A percentile compares a stretch with the other conserved stretches of the same genome.
Conservation (phyloP, 768 basidiomycete species). For the Amyloporia xantha region DNA sequence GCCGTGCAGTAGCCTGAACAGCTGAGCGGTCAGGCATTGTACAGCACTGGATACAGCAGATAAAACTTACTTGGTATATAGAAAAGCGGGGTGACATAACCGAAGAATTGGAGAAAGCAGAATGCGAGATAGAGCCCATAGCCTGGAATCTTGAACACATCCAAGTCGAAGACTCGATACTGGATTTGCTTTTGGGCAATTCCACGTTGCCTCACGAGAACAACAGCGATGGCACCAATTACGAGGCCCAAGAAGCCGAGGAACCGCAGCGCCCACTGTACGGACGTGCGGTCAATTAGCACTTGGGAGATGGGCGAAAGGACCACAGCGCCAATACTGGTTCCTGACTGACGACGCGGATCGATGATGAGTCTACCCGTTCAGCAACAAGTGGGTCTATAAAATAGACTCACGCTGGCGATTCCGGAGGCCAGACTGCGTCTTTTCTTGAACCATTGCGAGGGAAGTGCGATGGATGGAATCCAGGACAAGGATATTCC, state of each 20-base stretch:
- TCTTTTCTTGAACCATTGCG: slow-evolving; percentile 4
- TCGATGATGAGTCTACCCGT: neutral
- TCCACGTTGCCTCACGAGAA: neutral
- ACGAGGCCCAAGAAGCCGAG: neutral
- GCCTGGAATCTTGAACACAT: neutral
- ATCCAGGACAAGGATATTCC: slow-evolving; percentile 1
- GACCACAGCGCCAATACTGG: slow-evolving; percentile 2
- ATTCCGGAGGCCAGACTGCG: slow-evolving; percentile 2
- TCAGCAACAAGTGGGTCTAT: too few species aligned
- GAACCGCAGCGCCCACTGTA: slow-evolving; percentile 4
- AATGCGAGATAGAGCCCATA: slow-evolving; percentile 2
- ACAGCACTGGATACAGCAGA: neutral
- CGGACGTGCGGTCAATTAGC: neutral
- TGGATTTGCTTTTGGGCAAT: slow-evolving; percentile 1
- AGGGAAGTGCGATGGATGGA: slow-evolving; percentile 1
- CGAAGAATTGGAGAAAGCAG: slow-evolving; percentile 5
- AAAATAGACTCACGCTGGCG: neutral
- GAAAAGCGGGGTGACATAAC: slow-evolving; percentile 1
- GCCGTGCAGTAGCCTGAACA: neutral
- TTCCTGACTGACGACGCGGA: neutral
- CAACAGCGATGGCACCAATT: neutral
- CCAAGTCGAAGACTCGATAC: slow-evolving; percentile 1
- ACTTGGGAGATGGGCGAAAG: slow-evolving; percentile 2
- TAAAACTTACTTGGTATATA: neutral
- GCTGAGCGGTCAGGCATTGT: neutral